phyloP scores from a whole-genome alignment of 768 basidiomycete genomes.

The Gloeopeniophorella convolvens region DNA sequence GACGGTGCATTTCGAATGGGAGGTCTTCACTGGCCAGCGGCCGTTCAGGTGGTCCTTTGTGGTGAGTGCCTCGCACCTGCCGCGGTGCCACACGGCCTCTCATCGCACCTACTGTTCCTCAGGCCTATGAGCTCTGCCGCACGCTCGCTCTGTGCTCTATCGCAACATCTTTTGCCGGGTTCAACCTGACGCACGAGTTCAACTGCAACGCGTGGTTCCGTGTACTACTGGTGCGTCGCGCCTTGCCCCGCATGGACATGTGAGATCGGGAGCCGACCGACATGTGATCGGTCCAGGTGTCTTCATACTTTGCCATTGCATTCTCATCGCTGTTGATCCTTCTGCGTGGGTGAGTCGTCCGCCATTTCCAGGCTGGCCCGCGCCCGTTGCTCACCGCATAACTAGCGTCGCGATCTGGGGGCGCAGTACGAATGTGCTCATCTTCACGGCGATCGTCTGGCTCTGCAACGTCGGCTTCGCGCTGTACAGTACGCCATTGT shows the following conservation, averaged over 20 bases:
- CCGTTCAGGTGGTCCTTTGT: constrained; percentile 7
- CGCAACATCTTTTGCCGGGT: neutral
- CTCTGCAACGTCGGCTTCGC: neutral
- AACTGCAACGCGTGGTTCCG: constrained; percentile 3
- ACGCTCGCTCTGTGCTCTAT: neutral
- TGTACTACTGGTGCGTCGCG: neutral
- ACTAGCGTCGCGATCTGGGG: constrained; percentile 8
- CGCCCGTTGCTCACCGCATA: neutral
- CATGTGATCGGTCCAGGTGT: neutral
- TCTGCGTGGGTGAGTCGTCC: constrained; percentile 3
- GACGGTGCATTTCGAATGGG: constrained; percentile 3
- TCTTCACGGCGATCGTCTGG: neutral
- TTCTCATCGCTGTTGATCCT: constrained; percentile 4
- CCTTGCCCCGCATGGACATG: neutral
- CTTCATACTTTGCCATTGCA: neutral
- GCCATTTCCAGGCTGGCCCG: neutral
- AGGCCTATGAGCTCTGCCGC: constrained; percentile 3
- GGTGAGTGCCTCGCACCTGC: neutral
- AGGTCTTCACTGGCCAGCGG: constrained; percentile 3
- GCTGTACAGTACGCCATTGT: neutral
- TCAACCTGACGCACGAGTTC: neutral
- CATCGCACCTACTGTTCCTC: neutral
- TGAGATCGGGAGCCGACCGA: neutral
- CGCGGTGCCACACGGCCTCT: neutral
- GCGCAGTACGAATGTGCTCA: neutral